Evolutionary conservation across 345 rosid species (phyloP), one percentile per base, ranked within the genome.

Genomic region (Nephelium lappaceum): DNA sequence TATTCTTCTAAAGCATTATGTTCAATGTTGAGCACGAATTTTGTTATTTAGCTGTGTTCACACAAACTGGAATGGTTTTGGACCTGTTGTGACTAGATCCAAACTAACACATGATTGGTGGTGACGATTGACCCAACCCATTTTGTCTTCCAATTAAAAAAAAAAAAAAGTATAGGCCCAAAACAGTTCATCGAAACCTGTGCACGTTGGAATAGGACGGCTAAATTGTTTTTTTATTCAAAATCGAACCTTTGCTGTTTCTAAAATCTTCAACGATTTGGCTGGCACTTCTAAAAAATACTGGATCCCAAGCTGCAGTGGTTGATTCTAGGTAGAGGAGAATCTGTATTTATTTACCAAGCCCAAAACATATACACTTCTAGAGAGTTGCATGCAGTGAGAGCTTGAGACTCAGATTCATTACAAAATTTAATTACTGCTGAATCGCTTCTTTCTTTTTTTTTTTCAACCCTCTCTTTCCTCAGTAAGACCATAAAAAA

Each of bases 181-280:
- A 67, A 47, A 18, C 42, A 49, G 23, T 49, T 49, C 21, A 70
- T 67, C 27, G 12, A 39, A 39, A 4, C 12, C 12, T 9, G 49
- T 19, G 70, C 43, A 0, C 6, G 6, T 7, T 7, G 25, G 36
- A 51, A 71, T 53, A 53, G 6, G 14, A 53, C 11, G 2, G 15
- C 1, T 18, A 12, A 18, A 42, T n/a, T 16, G 12, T 31, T 70
- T 24, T 51, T 53, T 51, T 53, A 53, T 71, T 53, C 25, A 25
- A 71, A 71, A 27, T 11, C 8, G 11, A 0, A 16, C 60, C 5
- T 43, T 42, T 23, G 42, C 23, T 61, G 42, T 73, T 61, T 61
- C 57, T 41, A 5, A 61, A 73, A 73, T 73, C 55, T 73, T 4
- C 68, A 74, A 74, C 42, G 31, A 25, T 25, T 36, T 8, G 64